A percentile compares a stretch with the other conserved stretches of the same genome.
These are phyloP conservation scores for Claviceps paspali DNA, from an alignment of 2,329 filamentous ascomycete species.

Conservation along the genomic window DNA sequence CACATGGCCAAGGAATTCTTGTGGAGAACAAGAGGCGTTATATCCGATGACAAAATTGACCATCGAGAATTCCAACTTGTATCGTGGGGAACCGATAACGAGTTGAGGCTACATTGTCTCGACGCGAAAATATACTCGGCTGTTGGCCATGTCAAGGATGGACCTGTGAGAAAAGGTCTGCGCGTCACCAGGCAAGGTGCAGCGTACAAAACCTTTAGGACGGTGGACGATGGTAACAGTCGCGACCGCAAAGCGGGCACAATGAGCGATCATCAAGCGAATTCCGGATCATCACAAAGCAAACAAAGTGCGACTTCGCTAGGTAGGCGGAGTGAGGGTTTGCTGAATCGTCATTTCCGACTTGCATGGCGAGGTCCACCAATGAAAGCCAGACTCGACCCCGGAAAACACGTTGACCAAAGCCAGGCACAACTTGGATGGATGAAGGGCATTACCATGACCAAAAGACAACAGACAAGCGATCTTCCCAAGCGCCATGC, in stretches of 20 bases:
- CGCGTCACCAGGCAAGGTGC: conserved; percentile 72
- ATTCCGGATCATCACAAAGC: conserved; percentile 24
- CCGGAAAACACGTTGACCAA: conserved; percentile 26
- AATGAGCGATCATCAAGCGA: conserved; percentile 44
- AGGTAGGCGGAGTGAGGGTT: conserved; percentile 24
- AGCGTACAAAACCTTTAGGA: conserved; percentile 70
- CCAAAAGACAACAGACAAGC: conserved; percentile 32
- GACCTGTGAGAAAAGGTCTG: conserved; percentile 45
- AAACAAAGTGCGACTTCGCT: conserved; percentile 29
- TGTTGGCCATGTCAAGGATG: conserved; percentile 61
- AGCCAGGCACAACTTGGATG: conserved; percentile 47
- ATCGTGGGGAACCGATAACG: conserved; percentile 79
- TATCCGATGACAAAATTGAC: conserved; percentile 54
- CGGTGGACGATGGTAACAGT: conserved; percentile 44
- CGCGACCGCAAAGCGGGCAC: conserved; percentile 44
- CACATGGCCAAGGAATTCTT: conserved; percentile 79
- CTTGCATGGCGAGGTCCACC: conserved; percentile 39
- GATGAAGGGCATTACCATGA: conserved; percentile 56
- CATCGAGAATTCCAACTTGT: conserved; percentile 84
- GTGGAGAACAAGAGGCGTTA: conserved; percentile 63
- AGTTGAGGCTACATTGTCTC: conserved; percentile 63
- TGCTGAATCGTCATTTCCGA: conserved; percentile 15
- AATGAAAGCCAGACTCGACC: conserved; percentile 39
- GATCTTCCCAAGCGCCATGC: conserved; percentile 27
- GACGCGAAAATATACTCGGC: conserved; percentile 47